Evolutionary conservation across 164 flowering plant species (phyloP).

Genomic region (Kalanchoe fedtschenkoi): DNA sequence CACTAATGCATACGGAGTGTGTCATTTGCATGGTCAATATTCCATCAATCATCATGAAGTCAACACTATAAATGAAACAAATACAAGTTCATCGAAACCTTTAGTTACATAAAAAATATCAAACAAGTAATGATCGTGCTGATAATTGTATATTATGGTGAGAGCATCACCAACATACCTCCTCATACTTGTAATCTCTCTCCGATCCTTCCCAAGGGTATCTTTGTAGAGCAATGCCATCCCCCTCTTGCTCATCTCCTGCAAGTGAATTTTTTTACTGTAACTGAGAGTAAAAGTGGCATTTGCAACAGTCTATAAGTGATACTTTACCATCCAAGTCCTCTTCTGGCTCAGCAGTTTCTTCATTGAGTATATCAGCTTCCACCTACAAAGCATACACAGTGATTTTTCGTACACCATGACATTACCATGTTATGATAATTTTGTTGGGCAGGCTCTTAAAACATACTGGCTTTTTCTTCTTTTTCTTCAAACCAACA

Average conservation of each 20-base stretch:
- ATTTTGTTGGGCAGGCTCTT: background rate
- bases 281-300: no score
- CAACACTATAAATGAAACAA: no score
- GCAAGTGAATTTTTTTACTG: background rate
- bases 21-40: no score
- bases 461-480: conserved; percentile 73
- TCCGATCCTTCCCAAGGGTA: conserved; percentile 77
- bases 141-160: background rate
- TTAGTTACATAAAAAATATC: no score
- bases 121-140: no score
- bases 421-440: background rate
- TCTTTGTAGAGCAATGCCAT: conserved; percentile 24
- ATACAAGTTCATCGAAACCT: no score
- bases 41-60: no score
- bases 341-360: conserved; percentile 36
- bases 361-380: conserved; percentile 43
- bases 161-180: conserved; percentile 25
- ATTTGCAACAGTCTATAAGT: background rate
- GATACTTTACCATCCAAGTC: conserved; percentile 43
- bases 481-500: conserved; percentile 81
- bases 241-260: conserved; percentile 49
- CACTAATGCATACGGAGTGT: no score
- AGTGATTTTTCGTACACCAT: background rate
- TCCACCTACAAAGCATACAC: conserved; percentile 41
- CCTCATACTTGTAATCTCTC: conserved; percentile 63